Base-by-base conservation (phyloP, 371 early-diverging fungal species). In the Vairimorpha necatrix region DNA sequence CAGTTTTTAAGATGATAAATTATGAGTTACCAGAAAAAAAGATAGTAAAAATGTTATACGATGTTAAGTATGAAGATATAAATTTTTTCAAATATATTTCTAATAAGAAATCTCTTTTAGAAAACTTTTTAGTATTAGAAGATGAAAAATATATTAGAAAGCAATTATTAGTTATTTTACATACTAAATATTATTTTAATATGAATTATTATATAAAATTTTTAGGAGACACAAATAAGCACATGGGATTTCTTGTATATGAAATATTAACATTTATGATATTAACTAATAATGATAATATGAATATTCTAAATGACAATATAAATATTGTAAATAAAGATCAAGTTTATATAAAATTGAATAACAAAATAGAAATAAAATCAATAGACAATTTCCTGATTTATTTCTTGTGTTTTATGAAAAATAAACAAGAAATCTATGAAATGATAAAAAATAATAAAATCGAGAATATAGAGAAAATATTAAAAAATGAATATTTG, bases 211-310 rank as follows among this genome's bases (percentile, higher is more conserved):
- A 42, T n/a, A 61, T 71, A 24, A 71, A 58, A 18, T 71, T 58
- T 61, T 33, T 71, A 34, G 71, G 71, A 14, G n/a, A 22, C 47
- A 42, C 13, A 3, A 61, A 71, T 42, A 58, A 47, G 16, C 58
- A 61, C 28, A n/a, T 71, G 4, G 58, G 46, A 32, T 71, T 71
- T 71, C 33, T 71, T 4, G 71, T 32, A 0, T 71, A 60, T 71
- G 71, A 71, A 42, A 22, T 47, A 39, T 71, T 71, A 30, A 60
- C 22, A 20, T 26, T 56, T 4, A 56, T 69, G 24, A 7, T 42
- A 11, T 16, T 42, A 42, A 26, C 47, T 18, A 30, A 33, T 42
- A 46, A 24, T 16, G 42, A 38, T 28, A 20, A 20, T 38, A 0
- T 42, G 11, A 9, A 34, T n/a, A 38, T 61, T 58, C 28, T 58